Conservation (phyloP, 2,329 filamentous ascomycete species). For the Exophiala oligosperma region DNA sequence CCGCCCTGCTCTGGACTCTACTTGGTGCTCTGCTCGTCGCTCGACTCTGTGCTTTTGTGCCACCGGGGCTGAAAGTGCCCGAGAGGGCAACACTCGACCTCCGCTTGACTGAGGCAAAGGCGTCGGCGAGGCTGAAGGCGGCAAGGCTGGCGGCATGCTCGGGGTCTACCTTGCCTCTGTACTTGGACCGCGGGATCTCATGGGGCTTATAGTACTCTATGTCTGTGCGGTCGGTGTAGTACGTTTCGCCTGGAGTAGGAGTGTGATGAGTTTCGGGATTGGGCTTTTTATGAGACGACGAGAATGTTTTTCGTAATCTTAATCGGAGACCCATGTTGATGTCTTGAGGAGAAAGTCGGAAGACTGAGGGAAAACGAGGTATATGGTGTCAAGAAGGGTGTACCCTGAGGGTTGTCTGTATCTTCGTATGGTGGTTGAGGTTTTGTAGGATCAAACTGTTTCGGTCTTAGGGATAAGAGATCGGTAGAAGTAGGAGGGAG, state of each 20-base stretch:
- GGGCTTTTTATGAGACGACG: slow-evolving; percentile 9
- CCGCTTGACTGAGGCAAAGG: slow-evolving; percentile 17
- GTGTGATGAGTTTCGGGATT: slow-evolving; percentile 7
- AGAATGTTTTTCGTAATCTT: slow-evolving; percentile 24
- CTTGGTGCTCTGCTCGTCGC: slow-evolving; percentile 11
- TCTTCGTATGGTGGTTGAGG: not conserved
- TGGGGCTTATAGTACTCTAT: slow-evolving; percentile 50
- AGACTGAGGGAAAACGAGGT: not conserved
- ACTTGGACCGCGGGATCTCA: slow-evolving; percentile 51
- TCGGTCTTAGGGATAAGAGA: too few species aligned
- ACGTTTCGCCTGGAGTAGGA: slow-evolving; percentile 14
- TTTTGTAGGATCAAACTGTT: not conserved
- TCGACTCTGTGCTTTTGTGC: slow-evolving; percentile 31
- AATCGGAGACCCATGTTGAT: slow-evolving; percentile 23
- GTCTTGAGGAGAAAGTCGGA: not conserved
- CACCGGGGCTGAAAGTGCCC: slow-evolving; percentile 28
- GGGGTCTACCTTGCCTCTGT: slow-evolving; percentile 48
- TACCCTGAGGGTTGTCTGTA: not conserved
- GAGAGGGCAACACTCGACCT: slow-evolving; percentile 26
- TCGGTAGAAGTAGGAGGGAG: not conserved
- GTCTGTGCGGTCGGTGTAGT: slow-evolving; percentile 35
- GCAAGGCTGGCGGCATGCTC: slow-evolving; percentile 45
- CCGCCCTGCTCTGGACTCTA: slow-evolving; percentile 17
- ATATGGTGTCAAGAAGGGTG: not conserved
- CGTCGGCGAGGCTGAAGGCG: slow-evolving; percentile 45